These are phyloP conservation scores for Nothophaeocryptopus gaeumannii DNA, from an alignment of 2,329 filamentous ascomycete genomes.

Conservation along the genomic window DNA sequence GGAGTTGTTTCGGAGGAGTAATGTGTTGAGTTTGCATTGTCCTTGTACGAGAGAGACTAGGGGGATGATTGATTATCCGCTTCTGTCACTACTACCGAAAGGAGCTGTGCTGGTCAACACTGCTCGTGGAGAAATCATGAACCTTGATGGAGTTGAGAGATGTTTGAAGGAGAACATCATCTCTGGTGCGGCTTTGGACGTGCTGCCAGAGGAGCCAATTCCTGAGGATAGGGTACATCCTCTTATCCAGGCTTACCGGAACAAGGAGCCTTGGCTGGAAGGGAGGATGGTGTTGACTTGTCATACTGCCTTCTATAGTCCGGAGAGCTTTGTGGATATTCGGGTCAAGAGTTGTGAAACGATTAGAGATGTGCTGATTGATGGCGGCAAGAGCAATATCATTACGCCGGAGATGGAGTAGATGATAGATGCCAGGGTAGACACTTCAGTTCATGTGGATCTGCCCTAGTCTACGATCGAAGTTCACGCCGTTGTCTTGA, in stretches of 20 bases:
- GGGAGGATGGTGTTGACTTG: slow-evolving; percentile 38
- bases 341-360: slow-evolving; percentile 30
- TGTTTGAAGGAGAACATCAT: slow-evolving; percentile 30
- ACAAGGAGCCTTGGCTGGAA: slow-evolving; percentile 44
- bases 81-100: slow-evolving; percentile 30
- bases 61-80: slow-evolving; percentile 28
- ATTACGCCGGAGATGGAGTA: slow-evolving; percentile 30
- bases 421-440: not conserved
- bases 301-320: slow-evolving; percentile 30
- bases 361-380: slow-evolving; percentile 28
- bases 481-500: not conserved
- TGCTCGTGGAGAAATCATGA: slow-evolving; percentile 32
- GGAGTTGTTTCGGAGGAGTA: slow-evolving; percentile 40
- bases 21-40: slow-evolving; percentile 69
- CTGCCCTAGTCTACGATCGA: not conserved
- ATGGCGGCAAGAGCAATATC: slow-evolving; percentile 26
- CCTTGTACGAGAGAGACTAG: slow-evolving; percentile 67
- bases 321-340: slow-evolving; percentile 30
- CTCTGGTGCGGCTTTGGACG: slow-evolving; percentile 34
- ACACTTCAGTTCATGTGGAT: not conserved
- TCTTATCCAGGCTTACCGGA: slow-evolving; percentile 31
- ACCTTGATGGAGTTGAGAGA: slow-evolving; percentile 31
- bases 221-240: slow-evolving; percentile 30
- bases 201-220: slow-evolving; percentile 35
- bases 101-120: slow-evolving; percentile 34